phyloP scores from a whole-genome alignment of 192 early-diverging fungal genomes.

The Coemansia sp. region DNA sequence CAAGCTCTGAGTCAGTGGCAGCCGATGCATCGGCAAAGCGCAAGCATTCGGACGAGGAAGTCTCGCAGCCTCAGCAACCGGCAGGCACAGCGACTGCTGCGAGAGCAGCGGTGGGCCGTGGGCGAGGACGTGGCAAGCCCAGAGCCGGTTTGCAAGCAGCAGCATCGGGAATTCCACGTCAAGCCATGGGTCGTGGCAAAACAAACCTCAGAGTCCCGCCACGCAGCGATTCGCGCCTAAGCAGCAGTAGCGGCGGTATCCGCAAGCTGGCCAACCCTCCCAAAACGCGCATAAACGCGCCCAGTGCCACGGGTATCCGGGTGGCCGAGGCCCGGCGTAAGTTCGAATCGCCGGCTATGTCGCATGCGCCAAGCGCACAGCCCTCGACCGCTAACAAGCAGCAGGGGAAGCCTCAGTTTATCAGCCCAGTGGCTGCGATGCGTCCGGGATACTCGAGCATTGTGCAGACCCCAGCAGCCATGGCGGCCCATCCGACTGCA shows the following conservation, averaged over 20 bases:
- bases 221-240: constrained; percentile 26
- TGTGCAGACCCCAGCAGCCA: constrained; percentile 10
- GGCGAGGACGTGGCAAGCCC: constrained; percentile 16
- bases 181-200: constrained; percentile 10
- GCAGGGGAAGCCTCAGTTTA: constrained; percentile 10
- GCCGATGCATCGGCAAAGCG: constrained; percentile 23
- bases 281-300: constrained; percentile 3
- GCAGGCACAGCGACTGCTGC: not conserved
- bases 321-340: constrained; percentile 42
- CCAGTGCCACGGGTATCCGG: constrained; percentile 9
- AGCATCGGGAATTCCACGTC: constrained; percentile 25
- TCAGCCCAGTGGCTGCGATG: constrained; percentile 45
- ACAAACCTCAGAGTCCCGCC: constrained; percentile 11
- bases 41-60: constrained; percentile 44
- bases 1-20: constrained; percentile 2
- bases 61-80: not conserved
- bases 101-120: not conserved
- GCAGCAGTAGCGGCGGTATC: constrained; percentile 2
- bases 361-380: not conserved
- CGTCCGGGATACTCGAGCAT: constrained; percentile 42
- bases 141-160: not conserved
- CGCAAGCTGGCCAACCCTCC: constrained; percentile 2
- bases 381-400: not conserved
- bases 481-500: not conserved
- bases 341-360: constrained; percentile 21